Evolutionary conservation across 2,329 filamentous ascomycete genomes (phyloP), one percentile per base, ranked within the genome.

Genomic region (Colletotrichum filicis): DNA sequence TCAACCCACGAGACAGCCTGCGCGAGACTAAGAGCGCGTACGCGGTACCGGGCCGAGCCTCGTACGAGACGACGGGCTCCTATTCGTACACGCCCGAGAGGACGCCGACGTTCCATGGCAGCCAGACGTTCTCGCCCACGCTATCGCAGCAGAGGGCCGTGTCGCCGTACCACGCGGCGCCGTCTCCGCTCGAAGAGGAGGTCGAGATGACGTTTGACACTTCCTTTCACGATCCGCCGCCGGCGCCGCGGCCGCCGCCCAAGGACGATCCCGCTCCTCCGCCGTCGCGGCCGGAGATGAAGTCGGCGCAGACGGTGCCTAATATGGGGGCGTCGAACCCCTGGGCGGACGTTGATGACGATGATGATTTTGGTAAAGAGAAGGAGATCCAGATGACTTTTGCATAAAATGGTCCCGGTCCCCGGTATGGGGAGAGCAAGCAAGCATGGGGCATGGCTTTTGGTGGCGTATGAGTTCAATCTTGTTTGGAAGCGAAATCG

Each of bases 371-470:
- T 83, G 92, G 91, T 22, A 88, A 89, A 78, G 93, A 95, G 81
- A 90, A 91, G 79, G 93, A 95, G 82, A 93, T 96, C 75, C 88
- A 90, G 37, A 93, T 96, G 92, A 95, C 92, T 75, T 96, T 96
- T 89, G 94, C 92, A 82, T 94, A 85, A 35, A 11, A 76, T 22
- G 60, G 60, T 28, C 32, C 32, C 32, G 32, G 11, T 4, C 32
- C 32, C 32, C 11, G 32, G 5, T 4, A 12, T 35, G 32, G 11
- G 30, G 32, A 4, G 32, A 35, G 32, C 32, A 35, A 35, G 32
- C 32, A 5, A 11, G 37, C 30, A 68, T 28, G 62, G 49, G 46
- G 56, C 24, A 57, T 11, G 3, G 28, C 19, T 24, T 35, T 58
- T 58, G 16, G 19, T 2, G 5, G 28, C 16, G 28, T 52, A 46